Conservation (phyloP, 495 filamentous ascomycete species). For the Evansstolkia leycettana region DNA sequence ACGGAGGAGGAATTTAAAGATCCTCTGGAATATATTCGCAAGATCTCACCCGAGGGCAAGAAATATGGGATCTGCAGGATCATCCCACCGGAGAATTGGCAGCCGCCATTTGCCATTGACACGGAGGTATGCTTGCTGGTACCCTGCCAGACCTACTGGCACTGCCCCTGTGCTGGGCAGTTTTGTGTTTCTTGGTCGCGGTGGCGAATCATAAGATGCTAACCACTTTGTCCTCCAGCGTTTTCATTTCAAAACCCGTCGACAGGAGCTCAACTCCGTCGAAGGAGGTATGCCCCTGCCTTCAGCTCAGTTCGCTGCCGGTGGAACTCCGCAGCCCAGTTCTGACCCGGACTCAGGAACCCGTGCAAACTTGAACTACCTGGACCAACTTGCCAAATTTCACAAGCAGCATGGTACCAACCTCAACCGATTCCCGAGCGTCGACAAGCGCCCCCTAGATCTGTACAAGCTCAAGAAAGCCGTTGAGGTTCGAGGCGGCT, state of each 20-base stretch:
- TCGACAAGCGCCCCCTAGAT: conserved; percentile 96
- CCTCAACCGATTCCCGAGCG: conserved; percentile 84
- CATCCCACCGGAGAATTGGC: conserved; percentile 87
- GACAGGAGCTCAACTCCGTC: conserved; percentile 95
- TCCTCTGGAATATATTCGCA: conserved; percentile 82
- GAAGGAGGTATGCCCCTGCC: conserved; percentile 75
- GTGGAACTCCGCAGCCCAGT: conserved; percentile 23
- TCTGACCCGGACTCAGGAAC: conserved; percentile 52
- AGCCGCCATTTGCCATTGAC: conserved; percentile 89
- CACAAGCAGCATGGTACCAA: conserved; percentile 95
- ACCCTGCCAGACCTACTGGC: too few relatives aligned
- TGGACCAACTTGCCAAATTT: conserved; percentile 90
- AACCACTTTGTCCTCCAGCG: conserved; percentile 36
- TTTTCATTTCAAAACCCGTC: conserved; percentile 93
- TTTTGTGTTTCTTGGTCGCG: background rate
- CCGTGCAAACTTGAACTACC: conserved; percentile 88
- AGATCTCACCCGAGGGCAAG: conserved; percentile 70
- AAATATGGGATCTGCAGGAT: conserved; percentile 92
- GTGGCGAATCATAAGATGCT: too few relatives aligned
- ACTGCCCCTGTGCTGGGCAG: too few relatives aligned
- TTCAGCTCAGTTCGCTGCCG: conserved; percentile 20
- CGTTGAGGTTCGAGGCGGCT: conserved; percentile 85
- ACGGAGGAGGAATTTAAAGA: conserved; percentile 92
- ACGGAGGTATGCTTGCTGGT: conserved; percentile 66
- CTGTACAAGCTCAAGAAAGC: conserved; percentile 95